Evolutionary conservation across 2,329 filamentous ascomycete genomes (phyloP).

Genomic region (Cordyceps javanica): DNA sequence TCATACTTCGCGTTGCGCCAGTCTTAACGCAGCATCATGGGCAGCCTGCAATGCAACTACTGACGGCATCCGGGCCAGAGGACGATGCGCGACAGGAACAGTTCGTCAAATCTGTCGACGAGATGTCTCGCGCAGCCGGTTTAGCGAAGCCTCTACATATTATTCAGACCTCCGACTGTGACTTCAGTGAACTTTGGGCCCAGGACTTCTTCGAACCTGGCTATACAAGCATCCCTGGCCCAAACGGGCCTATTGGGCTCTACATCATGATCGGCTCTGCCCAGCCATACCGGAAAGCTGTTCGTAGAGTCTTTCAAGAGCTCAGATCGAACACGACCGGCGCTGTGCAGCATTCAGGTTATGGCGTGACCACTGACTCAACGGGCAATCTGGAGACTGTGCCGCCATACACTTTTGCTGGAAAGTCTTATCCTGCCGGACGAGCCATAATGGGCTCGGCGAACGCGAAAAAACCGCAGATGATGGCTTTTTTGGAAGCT

Average conservation of each 20-base stretch:
- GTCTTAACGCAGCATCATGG: constrained; percentile 31
- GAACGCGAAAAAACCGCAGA: background rate
- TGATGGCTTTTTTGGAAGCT: constrained; percentile 24
- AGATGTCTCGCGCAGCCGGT: too few species aligned
- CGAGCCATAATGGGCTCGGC: background rate
- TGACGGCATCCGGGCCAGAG: too few species aligned
- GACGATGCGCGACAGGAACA: too few species aligned
- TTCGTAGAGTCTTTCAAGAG: background rate
- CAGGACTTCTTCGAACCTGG: constrained; percentile 5
- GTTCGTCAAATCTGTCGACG: too few species aligned
- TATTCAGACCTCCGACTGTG: too few species aligned
- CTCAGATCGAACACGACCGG: background rate
- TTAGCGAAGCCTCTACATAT: too few species aligned
- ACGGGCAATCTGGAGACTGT: constrained; percentile 4
- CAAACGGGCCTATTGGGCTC: background rate
- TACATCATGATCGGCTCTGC: background rate
- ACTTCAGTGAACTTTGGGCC: background rate
- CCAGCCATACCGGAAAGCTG: background rate
- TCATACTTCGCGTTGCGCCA: constrained; percentile 28
- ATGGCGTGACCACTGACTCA: background rate
- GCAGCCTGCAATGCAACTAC: constrained; percentile 22
- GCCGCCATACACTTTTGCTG: background rate
- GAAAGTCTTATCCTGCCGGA: background rate
- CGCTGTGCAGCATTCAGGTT: background rate
- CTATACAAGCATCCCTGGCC: background rate